Evolutionary conservation across 2,329 filamentous ascomycete genomes (phyloP).

Genomic region (Sclerotinia glacialis): DNA sequence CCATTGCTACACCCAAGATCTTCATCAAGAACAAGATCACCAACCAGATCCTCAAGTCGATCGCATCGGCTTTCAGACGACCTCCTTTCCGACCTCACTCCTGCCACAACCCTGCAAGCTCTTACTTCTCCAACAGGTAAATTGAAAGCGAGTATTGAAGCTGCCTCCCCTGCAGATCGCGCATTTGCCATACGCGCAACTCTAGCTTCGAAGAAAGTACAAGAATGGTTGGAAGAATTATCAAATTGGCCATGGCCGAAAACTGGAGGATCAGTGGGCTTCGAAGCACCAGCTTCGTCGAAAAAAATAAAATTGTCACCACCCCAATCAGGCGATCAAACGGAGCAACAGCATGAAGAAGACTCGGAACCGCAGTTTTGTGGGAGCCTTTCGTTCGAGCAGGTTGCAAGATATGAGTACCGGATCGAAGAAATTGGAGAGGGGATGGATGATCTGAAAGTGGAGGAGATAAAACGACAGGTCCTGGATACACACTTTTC

Average conservation of each 20-base stretch:
- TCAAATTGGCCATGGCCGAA: constrained; percentile 57
- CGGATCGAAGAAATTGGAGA: constrained; percentile 71
- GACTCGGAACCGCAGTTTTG: constrained; percentile 31
- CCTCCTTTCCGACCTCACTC: constrained; percentile 59
- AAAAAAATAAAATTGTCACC: constrained; percentile 45
- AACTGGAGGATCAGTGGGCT: constrained; percentile 50
- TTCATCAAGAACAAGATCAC: constrained; percentile 29
- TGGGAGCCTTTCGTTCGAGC: constrained; percentile 65
- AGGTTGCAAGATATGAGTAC: constrained; percentile 66
- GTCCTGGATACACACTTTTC: constrained; percentile 78
- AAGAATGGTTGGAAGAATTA: constrained; percentile 74
- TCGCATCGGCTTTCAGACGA: constrained; percentile 47
- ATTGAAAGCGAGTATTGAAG: constrained; percentile 58
- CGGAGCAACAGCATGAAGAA: constrained; percentile 20
- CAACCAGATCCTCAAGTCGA: constrained; percentile 30
- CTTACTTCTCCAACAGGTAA: constrained; percentile 53
- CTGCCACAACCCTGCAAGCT: constrained; percentile 58
- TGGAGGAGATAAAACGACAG: constrained; percentile 87
- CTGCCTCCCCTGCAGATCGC: constrained; percentile 62
- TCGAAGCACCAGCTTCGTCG: constrained; percentile 47
- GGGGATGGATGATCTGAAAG: constrained; percentile 65
- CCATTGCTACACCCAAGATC: constrained; percentile 27
- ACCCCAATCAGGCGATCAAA: constrained; percentile 4
- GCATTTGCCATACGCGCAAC: constrained; percentile 70
- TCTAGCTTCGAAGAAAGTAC: constrained; percentile 65